Conservation (phyloP, 768 basidiomycete genomes). For the Phylloporus arenicola region DNA sequence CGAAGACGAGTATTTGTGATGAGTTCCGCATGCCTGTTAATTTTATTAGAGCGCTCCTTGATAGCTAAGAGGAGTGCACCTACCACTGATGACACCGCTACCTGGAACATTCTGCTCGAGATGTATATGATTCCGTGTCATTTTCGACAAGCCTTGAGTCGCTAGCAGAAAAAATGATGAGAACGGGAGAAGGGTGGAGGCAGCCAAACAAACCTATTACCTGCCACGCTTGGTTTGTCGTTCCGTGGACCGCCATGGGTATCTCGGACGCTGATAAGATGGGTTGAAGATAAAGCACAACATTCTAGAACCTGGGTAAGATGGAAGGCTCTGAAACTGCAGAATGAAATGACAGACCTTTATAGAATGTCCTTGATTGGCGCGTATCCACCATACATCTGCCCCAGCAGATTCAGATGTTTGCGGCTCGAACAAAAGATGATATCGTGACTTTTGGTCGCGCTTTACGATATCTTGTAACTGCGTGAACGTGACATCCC, state of each 20-base stretch:
- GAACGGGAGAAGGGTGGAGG: neutral
- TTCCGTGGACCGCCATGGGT: slow-evolving; percentile 82
- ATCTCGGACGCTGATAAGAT: slow-evolving; percentile 57
- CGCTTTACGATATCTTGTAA: slow-evolving; percentile 60
- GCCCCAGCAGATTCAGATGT: slow-evolving; percentile 21
- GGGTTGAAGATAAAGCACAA: slow-evolving; percentile 62
- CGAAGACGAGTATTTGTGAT: slow-evolving; percentile 76
- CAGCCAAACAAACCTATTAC: slow-evolving; percentile 48
- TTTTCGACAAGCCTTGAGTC: slow-evolving; percentile 68
- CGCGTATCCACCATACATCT: slow-evolving; percentile 78
- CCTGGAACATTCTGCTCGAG: slow-evolving; percentile 74
- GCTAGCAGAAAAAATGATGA: slow-evolving; percentile 35
- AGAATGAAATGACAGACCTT: slow-evolving; percentile 41
- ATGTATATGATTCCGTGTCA: slow-evolving; percentile 91
- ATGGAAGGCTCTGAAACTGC: neutral
- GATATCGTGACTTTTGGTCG: slow-evolving; percentile 65
- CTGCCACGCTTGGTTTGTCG: slow-evolving; percentile 63
- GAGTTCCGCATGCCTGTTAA: slow-evolving; percentile 71
- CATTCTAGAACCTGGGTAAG: slow-evolving; percentile 37
- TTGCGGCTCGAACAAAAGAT: slow-evolving; percentile 49
- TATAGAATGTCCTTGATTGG: slow-evolving; percentile 87
- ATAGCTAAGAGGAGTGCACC: slow-evolving; percentile 19
- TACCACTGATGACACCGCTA: slow-evolving; percentile 71
- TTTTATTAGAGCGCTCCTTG: neutral
- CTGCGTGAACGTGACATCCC: slow-evolving; percentile 46